Evolutionary conservation across 1,284 basidiomycete species (phyloP).

Genomic region (Exobasidium cylindrosporum): DNA sequence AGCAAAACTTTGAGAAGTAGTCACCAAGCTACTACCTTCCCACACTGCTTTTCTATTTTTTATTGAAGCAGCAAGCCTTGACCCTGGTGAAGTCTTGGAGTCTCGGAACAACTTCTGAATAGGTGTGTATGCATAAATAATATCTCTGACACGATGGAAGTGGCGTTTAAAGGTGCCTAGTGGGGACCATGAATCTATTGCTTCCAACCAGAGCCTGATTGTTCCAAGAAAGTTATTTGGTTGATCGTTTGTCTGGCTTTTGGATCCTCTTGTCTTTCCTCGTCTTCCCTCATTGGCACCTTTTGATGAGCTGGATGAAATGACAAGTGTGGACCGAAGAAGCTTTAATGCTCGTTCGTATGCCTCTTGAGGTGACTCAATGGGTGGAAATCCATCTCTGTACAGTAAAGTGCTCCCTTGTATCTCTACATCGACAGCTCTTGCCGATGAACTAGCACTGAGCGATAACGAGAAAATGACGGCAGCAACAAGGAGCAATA

Average conservation of each 20-base stretch:
- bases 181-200: conserved; percentile 19
- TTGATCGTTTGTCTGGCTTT: neutral
- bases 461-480: neutral
- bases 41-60: conserved; percentile 6
- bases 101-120: neutral
- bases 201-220: neutral
- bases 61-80: conserved; percentile 1
- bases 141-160: neutral
- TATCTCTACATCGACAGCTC: neutral
- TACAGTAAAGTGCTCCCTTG: neutral
- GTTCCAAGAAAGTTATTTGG: neutral
- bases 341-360: conserved; percentile 34
- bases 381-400: neutral
- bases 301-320: conserved; percentile 18
- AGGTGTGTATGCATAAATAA: neutral
- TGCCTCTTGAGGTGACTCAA: conserved; percentile 20
- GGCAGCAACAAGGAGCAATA: neutral
- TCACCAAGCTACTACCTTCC: conserved; percentile 7
- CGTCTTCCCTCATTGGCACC: conserved; percentile 7
- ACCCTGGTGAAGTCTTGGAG: neutral
- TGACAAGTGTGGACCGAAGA: conserved; percentile 24
- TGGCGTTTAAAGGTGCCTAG: conserved; percentile 12
- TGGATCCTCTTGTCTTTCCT: conserved; percentile 4
- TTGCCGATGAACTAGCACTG: neutral
- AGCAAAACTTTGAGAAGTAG: neutral